A percentile compares a stretch with the other conserved stretches of the same genome.
These are phyloP conservation scores for Crithidia sp. DNA, from an alignment of 208 protist genomes.

Conservation along the genomic window DNA sequence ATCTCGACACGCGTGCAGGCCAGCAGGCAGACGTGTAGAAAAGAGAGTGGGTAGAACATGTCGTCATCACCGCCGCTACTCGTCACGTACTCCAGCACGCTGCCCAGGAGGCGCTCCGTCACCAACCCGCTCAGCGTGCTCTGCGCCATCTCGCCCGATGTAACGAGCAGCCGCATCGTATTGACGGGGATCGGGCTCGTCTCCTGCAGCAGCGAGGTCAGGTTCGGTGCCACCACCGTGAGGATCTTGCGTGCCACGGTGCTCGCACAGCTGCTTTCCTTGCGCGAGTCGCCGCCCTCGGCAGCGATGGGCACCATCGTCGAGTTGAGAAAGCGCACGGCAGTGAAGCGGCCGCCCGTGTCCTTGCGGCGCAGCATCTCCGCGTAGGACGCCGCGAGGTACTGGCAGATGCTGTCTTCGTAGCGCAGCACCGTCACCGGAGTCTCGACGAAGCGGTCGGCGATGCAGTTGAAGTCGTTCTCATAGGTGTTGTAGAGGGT, in stretches of 20 bases:
- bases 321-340: conserved; percentile 78
- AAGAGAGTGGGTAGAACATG: conserved; percentile 49
- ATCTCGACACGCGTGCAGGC: conserved; percentile 32
- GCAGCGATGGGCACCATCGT: conserved; percentile 52
- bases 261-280: conserved; percentile 26
- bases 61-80: conserved; percentile 42
- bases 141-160: conserved; percentile 64
- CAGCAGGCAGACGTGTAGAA: conserved; percentile 41
- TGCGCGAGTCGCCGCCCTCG: conserved; percentile 35
- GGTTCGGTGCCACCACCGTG: conserved; percentile 40
- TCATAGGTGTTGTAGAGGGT: conserved; percentile 66
- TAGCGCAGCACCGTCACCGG: conserved; percentile 53
- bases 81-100: conserved; percentile 43
- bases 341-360: conserved; percentile 61
- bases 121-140: conserved; percentile 39
- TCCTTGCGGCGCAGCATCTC: conserved; percentile 62
- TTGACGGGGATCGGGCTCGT: conserved; percentile 84
- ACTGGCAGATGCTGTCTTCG: conserved; percentile 47
- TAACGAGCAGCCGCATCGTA: conserved; percentile 80
- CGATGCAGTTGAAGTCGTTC: conserved; percentile 67
- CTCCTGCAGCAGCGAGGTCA: conserved; percentile 72
- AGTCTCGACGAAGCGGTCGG: conserved; percentile 64
- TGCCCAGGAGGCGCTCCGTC: conserved; percentile 37
- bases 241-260: conserved; percentile 34
- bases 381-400: conserved; percentile 65